A percentile compares a stretch with the other conserved stretches of the same genome.
Conservation (phyloP, 2,329 filamentous ascomycete genomes). For the Tolypocladium cylindrosporum region DNA sequence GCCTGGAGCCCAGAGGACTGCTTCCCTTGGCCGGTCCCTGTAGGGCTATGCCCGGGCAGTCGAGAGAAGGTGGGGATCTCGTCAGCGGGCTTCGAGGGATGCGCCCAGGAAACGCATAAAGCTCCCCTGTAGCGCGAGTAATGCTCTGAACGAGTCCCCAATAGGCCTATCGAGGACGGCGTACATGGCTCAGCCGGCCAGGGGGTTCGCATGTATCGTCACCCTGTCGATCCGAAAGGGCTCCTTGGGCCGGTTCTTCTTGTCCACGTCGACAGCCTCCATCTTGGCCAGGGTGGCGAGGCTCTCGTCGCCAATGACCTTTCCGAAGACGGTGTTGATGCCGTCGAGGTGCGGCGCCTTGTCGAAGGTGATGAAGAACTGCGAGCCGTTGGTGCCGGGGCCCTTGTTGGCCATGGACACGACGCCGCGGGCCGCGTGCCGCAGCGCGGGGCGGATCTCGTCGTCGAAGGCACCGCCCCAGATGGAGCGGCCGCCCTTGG, state of each 20-base stretch:
- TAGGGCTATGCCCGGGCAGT: neutral
- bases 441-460: constrained; percentile 63
- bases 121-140: neutral
- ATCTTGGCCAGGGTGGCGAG: constrained; percentile 58
- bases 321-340: constrained; percentile 76
- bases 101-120: neutral
- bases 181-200: constrained; percentile 44
- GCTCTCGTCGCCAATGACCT: constrained; percentile 56
- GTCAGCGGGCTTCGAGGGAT: neutral
- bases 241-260: constrained; percentile 65
- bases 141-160: neutral
- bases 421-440: constrained; percentile 59
- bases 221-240: constrained; percentile 56
- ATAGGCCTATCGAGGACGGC: neutral
- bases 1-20: neutral
- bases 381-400: constrained; percentile 61
- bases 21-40: neutral
- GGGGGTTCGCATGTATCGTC: constrained; percentile 69
- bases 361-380: constrained; percentile 75
- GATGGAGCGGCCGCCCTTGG: constrained; percentile 63
- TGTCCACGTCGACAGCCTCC: constrained; percentile 64
- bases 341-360: constrained; percentile 74
- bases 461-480: constrained; percentile 68
- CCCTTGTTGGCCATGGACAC: constrained; percentile 75
- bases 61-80: neutral